Base-by-base conservation (phyloP, 148 eudicot species). In the Pharnaceum exiguum region DNA sequence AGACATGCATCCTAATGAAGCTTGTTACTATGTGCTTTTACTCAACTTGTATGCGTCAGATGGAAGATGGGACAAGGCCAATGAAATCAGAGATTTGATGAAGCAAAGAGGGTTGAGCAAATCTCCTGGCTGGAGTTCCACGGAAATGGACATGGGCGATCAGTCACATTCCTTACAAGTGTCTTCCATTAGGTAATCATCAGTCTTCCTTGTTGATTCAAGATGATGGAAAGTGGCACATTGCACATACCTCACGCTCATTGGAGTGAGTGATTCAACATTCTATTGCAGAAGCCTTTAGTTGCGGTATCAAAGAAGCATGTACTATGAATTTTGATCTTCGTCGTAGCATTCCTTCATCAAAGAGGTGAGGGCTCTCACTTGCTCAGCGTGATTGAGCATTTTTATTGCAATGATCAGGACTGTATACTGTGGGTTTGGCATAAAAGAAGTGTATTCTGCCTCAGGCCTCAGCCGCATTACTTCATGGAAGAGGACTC, bases 11-110 rank as follows among this genome's bases (percentile, higher is more conserved):
- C 89, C 81, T 31, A 55, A 78, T 59, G 83, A 87, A 74, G 84
- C 86, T 65, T 75, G 83, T 67, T 72, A 86, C 46, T 82, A 86
- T 60, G 82, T 87, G 63, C 78, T 87, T 39, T 48, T 84, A 57
- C 76, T 72, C 7, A 86, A 84, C 51, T 46, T 76, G 13, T 76
- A 78, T 76, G 82, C 82, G 74, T 79, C 79, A 19, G 72, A 77
- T 37, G 79, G 86, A 68, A 76, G 72, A 65, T 82, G 86, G 91
- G 71, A 77, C n/a, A 61, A 72, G 59, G 84, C 78, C 48, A 60
- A 73, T 76, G 62, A 82, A 42, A 65, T 84, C 17, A 70, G 85
- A 57, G 62, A 60, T 47, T 59, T 86, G 77, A 86, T 90, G 89
- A 79, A 71, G 72, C 57, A 67, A 49, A 76, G 79, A 59, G 77